Percentiles rank a stretch among this genome's conserved stretches.
phyloP scores from a whole-genome alignment of 2,329 filamentous ascomycete genomes.

The Bipolaris zeicola region DNA sequence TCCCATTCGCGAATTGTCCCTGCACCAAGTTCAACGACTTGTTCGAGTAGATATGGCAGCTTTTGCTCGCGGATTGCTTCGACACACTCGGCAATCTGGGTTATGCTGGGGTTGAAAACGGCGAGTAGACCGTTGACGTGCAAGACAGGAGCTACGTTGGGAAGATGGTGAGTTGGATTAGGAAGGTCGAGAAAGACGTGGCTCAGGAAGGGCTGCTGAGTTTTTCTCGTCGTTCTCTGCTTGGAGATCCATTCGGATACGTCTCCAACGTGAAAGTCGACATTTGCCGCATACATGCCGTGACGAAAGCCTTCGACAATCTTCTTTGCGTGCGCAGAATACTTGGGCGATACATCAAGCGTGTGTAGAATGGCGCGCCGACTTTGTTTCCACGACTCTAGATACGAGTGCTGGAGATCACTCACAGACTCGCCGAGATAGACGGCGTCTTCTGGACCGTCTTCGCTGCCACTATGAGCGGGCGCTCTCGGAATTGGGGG shows the following conservation, averaged over 20 bases:
- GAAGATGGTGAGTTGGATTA: conserved; percentile 60
- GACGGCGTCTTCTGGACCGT: conserved; percentile 37
- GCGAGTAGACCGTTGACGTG: conserved; percentile 68
- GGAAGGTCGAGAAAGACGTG: conserved; percentile 78
- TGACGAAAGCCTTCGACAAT: conserved; percentile 70
- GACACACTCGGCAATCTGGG: conserved; percentile 73
- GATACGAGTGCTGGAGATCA: conserved; percentile 36
- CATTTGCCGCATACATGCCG: conserved; percentile 70
- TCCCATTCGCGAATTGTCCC: conserved; percentile 68
- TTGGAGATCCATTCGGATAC: conserved; percentile 66
- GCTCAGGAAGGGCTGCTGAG: conserved; percentile 66
- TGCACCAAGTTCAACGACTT: conserved; percentile 63
- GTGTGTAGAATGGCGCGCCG: conserved; percentile 76
- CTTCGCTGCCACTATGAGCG: conserved; percentile 13
- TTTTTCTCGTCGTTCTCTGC: conserved; percentile 47
- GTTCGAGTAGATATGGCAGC: conserved; percentile 64
- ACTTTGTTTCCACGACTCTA: conserved; percentile 47
- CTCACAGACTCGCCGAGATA: conserved; percentile 42
- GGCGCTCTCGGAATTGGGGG: conserved; percentile 52
- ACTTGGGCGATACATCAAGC: conserved; percentile 67
- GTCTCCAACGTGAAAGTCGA: conserved; percentile 75
- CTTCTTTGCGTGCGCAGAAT: conserved; percentile 68
- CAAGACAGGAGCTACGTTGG: conserved; percentile 62
- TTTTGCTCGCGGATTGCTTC: conserved; percentile 58
- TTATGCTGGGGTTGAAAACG: conserved; percentile 78